Percentiles rank a stretch among this genome's conserved stretches.
Conservation (phyloP, 148 eudicot species). For the Spergularia marina region DNA sequence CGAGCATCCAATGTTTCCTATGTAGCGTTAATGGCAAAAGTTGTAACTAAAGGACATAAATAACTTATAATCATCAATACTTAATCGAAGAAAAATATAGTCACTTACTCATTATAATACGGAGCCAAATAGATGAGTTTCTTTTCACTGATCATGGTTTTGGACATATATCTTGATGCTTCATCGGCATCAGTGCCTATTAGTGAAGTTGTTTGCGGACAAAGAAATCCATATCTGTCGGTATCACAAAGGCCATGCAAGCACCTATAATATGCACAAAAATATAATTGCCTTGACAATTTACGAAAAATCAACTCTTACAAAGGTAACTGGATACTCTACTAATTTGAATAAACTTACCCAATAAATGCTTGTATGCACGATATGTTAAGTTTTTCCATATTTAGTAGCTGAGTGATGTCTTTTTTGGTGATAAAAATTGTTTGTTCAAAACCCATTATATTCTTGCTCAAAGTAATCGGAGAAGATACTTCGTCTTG, state of each 20-base stretch:
- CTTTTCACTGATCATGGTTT: background rate
- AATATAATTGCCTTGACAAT: too few species aligned
- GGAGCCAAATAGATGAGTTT: background rate
- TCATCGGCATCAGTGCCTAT: background rate
- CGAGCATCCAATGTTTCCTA: background rate
- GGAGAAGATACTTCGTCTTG: background rate
- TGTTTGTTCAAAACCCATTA: background rate
- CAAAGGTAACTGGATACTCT: too few species aligned
- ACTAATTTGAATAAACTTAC: background rate
- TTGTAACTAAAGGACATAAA: background rate
- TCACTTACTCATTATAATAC: background rate
- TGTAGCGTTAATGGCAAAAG: background rate
- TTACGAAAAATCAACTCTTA: too few species aligned
- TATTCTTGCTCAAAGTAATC: background rate
- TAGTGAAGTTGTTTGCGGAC: background rate
- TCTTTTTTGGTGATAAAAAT: background rate
- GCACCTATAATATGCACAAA: background rate
- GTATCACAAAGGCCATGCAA: background rate
- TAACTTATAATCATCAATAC: background rate
- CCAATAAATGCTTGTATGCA: background rate
- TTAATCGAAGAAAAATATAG: background rate
- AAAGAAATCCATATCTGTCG: background rate
- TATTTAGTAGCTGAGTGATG: background rate
- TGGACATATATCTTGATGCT: background rate
- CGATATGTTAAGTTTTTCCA: background rate